phyloP scores from a whole-genome alignment of 306 rosid species.

The Begonia loranthoides region DNA sequence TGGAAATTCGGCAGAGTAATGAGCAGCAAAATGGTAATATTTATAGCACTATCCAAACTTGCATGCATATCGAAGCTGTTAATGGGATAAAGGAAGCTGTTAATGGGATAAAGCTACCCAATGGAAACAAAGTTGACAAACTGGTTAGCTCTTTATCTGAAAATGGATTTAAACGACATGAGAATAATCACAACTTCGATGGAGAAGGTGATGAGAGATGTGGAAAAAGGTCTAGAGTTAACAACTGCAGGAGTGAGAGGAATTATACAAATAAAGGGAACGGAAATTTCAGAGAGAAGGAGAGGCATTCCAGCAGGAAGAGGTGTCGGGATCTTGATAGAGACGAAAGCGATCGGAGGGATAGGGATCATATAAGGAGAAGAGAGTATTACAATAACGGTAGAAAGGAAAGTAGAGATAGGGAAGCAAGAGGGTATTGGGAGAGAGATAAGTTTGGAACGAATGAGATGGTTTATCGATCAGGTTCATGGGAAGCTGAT shows the following conservation, averaged over 20 bases:
- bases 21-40: conserved; percentile 8
- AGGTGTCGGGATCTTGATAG: conserved; percentile 43
- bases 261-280: conserved; percentile 28
- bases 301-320: conserved; percentile 35
- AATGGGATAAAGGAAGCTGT: conserved; percentile 10
- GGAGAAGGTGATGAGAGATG: conserved; percentile 40
- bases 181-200: conserved; percentile 13
- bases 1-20: conserved; percentile 12
- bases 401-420: conserved; percentile 60
- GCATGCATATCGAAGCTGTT: conserved; percentile 11
- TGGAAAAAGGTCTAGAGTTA: conserved; percentile 43
- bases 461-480: conserved; percentile 51
- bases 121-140: conserved; percentile 22
- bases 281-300: conserved; percentile 32
- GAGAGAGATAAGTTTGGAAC: conserved; percentile 74
- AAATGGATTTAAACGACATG: conserved; percentile 18
- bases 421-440: conserved; percentile 77
- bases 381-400: conserved; percentile 37
- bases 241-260: conserved; percentile 32
- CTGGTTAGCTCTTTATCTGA: conserved; percentile 10
- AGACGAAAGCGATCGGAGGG: conserved; percentile 57
- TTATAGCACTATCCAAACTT: conserved; percentile 13
- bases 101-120: conserved; percentile 2
- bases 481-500: conserved; percentile 60
- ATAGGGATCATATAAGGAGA: conserved; percentile 40